These are phyloP conservation scores for Carallia pectinifolia DNA, from an alignment of 345 rosid species.

Conservation along the genomic window DNA sequence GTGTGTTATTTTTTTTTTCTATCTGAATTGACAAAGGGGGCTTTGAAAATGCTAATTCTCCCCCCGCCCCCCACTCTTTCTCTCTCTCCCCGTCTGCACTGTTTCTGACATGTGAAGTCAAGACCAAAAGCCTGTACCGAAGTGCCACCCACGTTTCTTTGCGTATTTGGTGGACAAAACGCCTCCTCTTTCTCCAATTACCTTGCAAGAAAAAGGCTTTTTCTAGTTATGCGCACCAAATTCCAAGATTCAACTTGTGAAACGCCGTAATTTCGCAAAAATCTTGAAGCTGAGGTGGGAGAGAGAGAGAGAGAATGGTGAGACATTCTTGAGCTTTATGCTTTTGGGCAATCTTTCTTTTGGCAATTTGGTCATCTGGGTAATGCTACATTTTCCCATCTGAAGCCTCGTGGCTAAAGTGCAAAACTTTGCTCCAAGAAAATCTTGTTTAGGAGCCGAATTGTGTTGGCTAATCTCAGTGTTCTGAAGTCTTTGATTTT, in stretches of 20 bases:
- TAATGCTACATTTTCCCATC: slow-evolving; percentile 31
- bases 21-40: too few relatives aligned
- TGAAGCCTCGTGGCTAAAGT: not conserved
- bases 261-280: not conserved
- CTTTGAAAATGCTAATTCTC: too few relatives aligned
- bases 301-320: slow-evolving; percentile 7
- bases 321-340: slow-evolving; percentile 17
- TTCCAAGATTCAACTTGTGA: slow-evolving; percentile 8
- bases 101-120: not conserved
- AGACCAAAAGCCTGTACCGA: not conserved
- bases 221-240: slow-evolving; percentile 3
- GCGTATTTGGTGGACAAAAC: slow-evolving; percentile 39
- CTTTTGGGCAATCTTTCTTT: slow-evolving; percentile 9
- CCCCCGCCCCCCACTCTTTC: too few relatives aligned
- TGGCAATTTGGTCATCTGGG: slow-evolving; percentile 26
- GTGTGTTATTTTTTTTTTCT: too few relatives aligned
- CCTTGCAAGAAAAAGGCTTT: slow-evolving; percentile 15
- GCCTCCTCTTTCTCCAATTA: slow-evolving; percentile 4
- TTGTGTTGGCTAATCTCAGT: slow-evolving; percentile 4
- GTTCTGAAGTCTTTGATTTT: slow-evolving; percentile 10
- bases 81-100: too few relatives aligned
- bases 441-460: slow-evolving; percentile 8
- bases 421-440: not conserved
- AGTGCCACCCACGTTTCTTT: slow-evolving; percentile 83
- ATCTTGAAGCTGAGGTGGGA: not conserved